Evolutionary conservation across 306 rosid species (phyloP).

Genomic region (Macrotyloma uniflorum): DNA sequence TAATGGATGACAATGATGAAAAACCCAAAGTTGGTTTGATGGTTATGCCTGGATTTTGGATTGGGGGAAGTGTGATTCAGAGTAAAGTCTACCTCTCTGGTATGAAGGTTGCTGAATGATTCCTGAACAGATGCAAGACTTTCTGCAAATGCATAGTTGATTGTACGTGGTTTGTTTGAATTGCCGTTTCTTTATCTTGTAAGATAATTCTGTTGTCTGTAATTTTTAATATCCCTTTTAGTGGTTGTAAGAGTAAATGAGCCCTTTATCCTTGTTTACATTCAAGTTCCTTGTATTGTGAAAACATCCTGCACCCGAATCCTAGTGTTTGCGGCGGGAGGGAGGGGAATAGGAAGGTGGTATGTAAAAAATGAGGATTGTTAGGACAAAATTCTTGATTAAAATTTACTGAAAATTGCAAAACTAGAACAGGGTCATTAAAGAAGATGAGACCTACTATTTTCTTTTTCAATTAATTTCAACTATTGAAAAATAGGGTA

Average conservation of each 20-base stretch:
- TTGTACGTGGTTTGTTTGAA: constrained; percentile 43
- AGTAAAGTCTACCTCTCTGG: constrained; percentile 95
- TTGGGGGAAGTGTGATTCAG: constrained; percentile 89
- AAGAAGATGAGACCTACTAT: too few relatives aligned
- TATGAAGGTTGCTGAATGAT: constrained; percentile 86
- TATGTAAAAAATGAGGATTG: neutral
- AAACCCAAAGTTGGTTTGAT: constrained; percentile 90
- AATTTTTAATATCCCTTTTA: constrained; percentile 32
- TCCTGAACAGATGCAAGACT: neutral
- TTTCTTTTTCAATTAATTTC: too few relatives aligned
- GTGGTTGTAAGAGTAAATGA: constrained; percentile 37
- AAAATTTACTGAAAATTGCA: too few relatives aligned
- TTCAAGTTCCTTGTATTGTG: constrained; percentile 28
- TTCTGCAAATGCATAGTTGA: constrained; percentile 27
- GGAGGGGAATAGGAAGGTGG: constrained; percentile 6
- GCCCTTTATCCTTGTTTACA: neutral
- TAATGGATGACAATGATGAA: constrained; percentile 66
- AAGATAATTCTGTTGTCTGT: constrained; percentile 45
- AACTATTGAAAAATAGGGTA: too few relatives aligned
- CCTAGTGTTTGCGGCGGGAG: constrained; percentile 31
- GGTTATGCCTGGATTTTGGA: constrained; percentile 97
- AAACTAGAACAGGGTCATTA: too few relatives aligned
- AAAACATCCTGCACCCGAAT: constrained; percentile 20
- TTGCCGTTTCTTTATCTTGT: constrained; percentile 40
- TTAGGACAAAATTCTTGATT: too few relatives aligned